Conservation (phyloP, 208 protist genomes). For the Acanthamoeba royreba region DNA sequence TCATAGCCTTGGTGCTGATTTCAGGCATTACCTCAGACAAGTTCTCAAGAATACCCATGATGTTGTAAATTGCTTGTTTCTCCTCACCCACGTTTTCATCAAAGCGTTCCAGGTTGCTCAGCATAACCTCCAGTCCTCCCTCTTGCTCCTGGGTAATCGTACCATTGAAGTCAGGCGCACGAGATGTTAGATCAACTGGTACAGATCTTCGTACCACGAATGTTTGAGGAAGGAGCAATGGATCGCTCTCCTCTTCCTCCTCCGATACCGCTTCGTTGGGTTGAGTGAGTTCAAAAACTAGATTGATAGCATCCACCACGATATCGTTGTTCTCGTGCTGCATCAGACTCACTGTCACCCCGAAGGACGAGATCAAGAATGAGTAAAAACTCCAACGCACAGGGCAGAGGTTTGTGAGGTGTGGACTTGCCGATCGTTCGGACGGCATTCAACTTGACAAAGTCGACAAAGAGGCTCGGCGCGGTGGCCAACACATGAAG, state of each 20-base stretch:
- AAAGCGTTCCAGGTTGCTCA: constrained; percentile 64
- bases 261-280: not conserved
- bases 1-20: not conserved
- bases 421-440: constrained; percentile 49
- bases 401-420: not conserved
- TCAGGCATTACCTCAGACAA: constrained; percentile 60
- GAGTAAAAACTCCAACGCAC: not conserved
- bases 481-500: constrained; percentile 75
- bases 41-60: constrained; percentile 74
- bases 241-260: not conserved
- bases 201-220: not conserved
- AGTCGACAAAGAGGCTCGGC: constrained; percentile 71
- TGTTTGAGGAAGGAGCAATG: not conserved
- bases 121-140: constrained; percentile 44
- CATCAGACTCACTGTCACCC: constrained; percentile 58
- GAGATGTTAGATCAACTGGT: not conserved
- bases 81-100: constrained; percentile 67
- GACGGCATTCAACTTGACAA: constrained; percentile 64
- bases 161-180: not conserved
- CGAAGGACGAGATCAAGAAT: not conserved
- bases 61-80: constrained; percentile 62
- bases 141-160: constrained; percentile 52
- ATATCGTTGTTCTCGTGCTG: constrained; percentile 77
- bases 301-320: constrained; percentile 66
- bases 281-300: constrained; percentile 73